A percentile compares a stretch with the other conserved stretches of the same genome.
phyloP scores from a whole-genome alignment of 1,284 basidiomycete genomes.

The Coniferiporia sulphurascens region DNA sequence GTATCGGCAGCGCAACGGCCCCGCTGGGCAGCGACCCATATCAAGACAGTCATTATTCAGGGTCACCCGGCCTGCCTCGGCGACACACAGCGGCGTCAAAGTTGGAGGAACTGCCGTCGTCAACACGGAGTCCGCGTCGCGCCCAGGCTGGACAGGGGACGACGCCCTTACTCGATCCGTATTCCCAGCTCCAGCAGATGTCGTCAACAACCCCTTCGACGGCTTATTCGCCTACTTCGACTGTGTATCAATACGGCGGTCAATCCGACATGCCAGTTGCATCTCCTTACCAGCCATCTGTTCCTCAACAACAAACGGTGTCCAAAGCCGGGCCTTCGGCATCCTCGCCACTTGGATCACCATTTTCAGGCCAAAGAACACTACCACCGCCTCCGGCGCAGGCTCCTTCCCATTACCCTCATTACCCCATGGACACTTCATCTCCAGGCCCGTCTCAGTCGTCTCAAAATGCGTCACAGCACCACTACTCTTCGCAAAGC shows the following conservation, averaged over 20 bases:
- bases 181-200: conserved; percentile 57
- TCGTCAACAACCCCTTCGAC: conserved; percentile 39
- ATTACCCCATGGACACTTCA: conserved; percentile 53
- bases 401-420: conserved; percentile 31
- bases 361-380: conserved; percentile 37
- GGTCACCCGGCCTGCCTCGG: conserved; percentile 47
- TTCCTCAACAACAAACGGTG: conserved; percentile 39
- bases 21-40: conserved; percentile 41
- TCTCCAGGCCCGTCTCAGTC: conserved; percentile 50
- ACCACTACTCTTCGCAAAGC: conserved; percentile 42
- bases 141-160: conserved; percentile 40
- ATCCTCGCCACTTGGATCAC: conserved; percentile 42
- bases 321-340: conserved; percentile 53
- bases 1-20: conserved; percentile 33
- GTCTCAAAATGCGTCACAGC: conserved; percentile 34
- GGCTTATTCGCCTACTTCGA: conserved; percentile 32
- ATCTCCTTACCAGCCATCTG: conserved; percentile 48
- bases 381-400: conserved; percentile 31
- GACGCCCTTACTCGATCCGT: conserved; percentile 54
- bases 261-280: conserved; percentile 42
- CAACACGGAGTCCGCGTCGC: conserved; percentile 29
- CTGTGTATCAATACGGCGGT: conserved; percentile 46
- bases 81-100: conserved; percentile 43
- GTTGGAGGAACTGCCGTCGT: conserved; percentile 33
- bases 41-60: conserved; percentile 61